Percentiles rank a stretch among this genome's conserved stretches.
These are phyloP conservation scores for Coemansia sp. DNA, from an alignment of 192 early-diverging fungal genomes.

Conservation along the genomic window DNA sequence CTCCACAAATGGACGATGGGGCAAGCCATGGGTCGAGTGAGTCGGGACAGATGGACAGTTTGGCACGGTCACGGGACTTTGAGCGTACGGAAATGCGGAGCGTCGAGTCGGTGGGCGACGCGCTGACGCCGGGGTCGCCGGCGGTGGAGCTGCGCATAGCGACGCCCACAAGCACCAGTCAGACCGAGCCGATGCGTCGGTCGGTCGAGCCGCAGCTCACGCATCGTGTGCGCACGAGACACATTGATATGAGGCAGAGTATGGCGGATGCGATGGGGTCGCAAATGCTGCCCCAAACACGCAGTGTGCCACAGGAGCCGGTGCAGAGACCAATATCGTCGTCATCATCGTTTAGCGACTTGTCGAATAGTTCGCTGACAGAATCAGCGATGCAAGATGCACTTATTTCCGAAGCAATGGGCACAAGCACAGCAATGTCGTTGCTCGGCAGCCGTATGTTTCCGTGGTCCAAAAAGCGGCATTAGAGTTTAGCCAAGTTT, in stretches of 20 bases:
- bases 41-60: conserved; percentile 18
- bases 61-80: conserved; percentile 23
- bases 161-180: background rate
- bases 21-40: too few relatives aligned
- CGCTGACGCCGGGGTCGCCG: conserved; percentile 20
- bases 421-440: conserved; percentile 45
- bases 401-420: conserved; percentile 45
- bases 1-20: background rate
- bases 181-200: background rate
- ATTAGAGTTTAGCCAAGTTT: background rate
- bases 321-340: background rate
- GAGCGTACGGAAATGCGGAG: conserved; percentile 30
- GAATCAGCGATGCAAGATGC: conserved; percentile 56
- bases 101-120: conserved; percentile 44
- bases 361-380: conserved; percentile 45
- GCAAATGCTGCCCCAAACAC: conserved; percentile 11
- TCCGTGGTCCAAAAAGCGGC: conserved; percentile 44
- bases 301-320: background rate
- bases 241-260: conserved; percentile 26
- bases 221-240: background rate
- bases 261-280: conserved; percentile 45
- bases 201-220: conserved; percentile 7
- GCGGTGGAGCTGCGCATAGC: conserved; percentile 29
- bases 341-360: conserved; percentile 48
- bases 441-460: conserved; percentile 46